Evolutionary conservation across 164 flowering plant species (phyloP).

Genomic region (Santalum album): DNA sequence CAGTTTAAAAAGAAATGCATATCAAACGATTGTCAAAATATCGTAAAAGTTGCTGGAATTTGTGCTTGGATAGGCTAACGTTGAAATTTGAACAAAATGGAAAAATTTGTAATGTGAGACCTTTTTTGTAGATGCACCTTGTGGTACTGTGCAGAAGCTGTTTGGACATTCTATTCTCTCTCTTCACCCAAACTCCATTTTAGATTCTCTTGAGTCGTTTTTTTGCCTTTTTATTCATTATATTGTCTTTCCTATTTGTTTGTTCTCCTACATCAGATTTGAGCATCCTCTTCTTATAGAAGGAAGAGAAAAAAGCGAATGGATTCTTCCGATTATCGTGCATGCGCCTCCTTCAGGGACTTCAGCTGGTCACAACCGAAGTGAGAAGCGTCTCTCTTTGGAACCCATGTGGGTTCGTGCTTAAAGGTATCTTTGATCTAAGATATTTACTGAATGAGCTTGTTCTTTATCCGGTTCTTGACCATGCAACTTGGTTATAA

Average conservation of each 20-base stretch:
- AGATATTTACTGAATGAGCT: no score
- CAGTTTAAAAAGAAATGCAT: not conserved
- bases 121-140: no score
- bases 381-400: constrained; percentile 42
- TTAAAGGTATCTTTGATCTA: constrained; percentile 40
- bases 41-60: not conserved
- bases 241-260: no score
- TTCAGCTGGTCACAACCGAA: constrained; percentile 39
- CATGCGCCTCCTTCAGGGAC: constrained; percentile 77
- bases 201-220: no score
- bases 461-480: no score
- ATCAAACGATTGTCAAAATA: not conserved
- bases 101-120: not conserved
- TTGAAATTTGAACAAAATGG: not conserved
- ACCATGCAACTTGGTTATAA: no score
- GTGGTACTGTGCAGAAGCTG: no score
- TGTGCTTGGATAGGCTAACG: not conserved
- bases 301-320: constrained; percentile 87
- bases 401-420: constrained; percentile 65
- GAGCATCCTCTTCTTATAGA: constrained; percentile 93
- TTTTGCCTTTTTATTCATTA: no score
- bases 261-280: constrained; percentile 42
- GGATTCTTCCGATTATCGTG: constrained; percentile 92
- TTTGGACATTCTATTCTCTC: not conserved
- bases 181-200: not conserved